These are phyloP conservation scores for Hanseniaspora nectarophila DNA, from an alignment of 805 yeast species.

Conservation along the genomic window DNA sequence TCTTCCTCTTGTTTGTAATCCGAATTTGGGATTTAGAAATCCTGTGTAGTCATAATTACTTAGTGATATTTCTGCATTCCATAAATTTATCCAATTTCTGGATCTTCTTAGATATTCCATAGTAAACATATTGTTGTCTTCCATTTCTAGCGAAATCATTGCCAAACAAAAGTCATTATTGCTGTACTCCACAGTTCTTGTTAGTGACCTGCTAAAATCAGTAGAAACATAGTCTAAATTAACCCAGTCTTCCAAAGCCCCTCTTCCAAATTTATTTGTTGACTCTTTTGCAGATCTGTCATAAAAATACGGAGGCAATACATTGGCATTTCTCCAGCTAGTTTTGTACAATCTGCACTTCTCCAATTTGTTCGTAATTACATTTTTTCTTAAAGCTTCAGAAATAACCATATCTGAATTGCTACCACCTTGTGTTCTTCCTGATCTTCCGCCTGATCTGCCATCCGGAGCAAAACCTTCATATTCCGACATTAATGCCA, in stretches of 20 bases:
- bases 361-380: slow-evolving; percentile 24
- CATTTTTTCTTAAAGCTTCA: slow-evolving; percentile 28
- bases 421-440: slow-evolving; percentile 32
- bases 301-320: slow-evolving; percentile 25
- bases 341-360: slow-evolving; percentile 16
- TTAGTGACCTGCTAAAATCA: slow-evolving; percentile 27
- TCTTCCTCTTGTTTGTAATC: slow-evolving; percentile 2
- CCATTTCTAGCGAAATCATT: slow-evolving; percentile 28
- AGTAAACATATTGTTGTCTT: slow-evolving; percentile 18
- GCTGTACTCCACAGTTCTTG: slow-evolving; percentile 31
- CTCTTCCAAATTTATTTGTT: slow-evolving; percentile 28
- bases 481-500: slow-evolving; percentile 26
- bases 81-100: slow-evolving; percentile 29
- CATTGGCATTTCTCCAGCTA: slow-evolving; percentile 27
- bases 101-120: slow-evolving; percentile 27
- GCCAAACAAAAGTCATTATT: slow-evolving; percentile 30
- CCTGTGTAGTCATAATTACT: slow-evolving; percentile 23
- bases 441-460: slow-evolving; percentile 30
- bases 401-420: slow-evolving; percentile 31
- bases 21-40: slow-evolving; percentile 28
- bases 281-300: slow-evolving; percentile 27
- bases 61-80: slow-evolving; percentile 27
- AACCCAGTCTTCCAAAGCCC: slow-evolving; percentile 30
- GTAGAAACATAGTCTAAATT: slow-evolving; percentile 27
- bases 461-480: slow-evolving; percentile 33